A percentile compares a stretch with the other conserved stretches of the same genome.
phyloP scores from a whole-genome alignment of 208 protist species.

The Leishmania turanica region DNA sequence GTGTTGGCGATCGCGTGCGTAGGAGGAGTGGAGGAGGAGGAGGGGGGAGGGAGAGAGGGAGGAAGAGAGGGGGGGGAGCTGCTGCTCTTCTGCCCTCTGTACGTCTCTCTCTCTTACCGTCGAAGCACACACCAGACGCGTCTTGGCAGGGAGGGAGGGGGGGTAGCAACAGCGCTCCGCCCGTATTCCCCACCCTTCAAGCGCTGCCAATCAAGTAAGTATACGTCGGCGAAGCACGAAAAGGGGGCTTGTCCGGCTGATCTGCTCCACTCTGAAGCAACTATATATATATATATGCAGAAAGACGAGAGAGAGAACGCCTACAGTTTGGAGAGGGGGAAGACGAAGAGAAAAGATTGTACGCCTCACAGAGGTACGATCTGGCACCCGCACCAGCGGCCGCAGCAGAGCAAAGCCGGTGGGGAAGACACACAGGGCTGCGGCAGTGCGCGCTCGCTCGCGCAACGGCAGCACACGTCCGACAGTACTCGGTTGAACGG shows the following conservation, averaged over 20 bases:
- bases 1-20: background rate
- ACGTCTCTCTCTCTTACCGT: background rate
- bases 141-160: background rate
- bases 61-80: too few relatives aligned
- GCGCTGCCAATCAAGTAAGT: background rate
- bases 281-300: too few relatives aligned
- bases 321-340: background rate
- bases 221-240: background rate
- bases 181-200: background rate
- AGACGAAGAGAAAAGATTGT: background rate
- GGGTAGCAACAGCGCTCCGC: background rate
- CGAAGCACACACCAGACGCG: background rate
- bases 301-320: too few relatives aligned
- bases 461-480: background rate
- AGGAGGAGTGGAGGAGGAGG: background rate
- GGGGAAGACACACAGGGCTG: background rate
- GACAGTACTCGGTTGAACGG: background rate
- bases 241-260: background rate
- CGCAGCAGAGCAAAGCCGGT: background rate
- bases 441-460: background rate
- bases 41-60: background rate
- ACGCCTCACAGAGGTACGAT: background rate
- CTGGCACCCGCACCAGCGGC: background rate
- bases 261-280: background rate
- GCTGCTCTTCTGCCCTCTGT: background rate